phyloP scores from a whole-genome alignment of 164 flowering plant genomes.

The Amborella trichopoda region DNA sequence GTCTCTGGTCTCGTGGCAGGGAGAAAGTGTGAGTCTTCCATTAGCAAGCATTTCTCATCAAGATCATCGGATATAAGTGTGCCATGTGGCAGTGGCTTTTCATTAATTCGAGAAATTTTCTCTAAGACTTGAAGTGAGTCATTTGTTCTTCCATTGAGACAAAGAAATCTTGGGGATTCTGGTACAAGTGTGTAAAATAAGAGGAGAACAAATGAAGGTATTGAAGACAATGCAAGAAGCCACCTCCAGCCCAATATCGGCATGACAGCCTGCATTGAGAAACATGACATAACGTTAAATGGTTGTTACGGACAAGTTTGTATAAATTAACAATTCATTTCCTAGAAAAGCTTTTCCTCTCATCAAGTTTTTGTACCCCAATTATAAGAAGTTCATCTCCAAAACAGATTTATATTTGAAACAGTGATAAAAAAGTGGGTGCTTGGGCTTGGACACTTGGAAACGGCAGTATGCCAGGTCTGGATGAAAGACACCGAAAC shows the following conservation, averaged over 20 bases:
- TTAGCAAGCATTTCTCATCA: slow-evolving; percentile 13
- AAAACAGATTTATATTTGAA: too few species aligned
- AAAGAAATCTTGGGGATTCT: slow-evolving; percentile 83
- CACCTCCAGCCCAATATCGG: slow-evolving; percentile 94
- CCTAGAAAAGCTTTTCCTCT: too few species aligned
- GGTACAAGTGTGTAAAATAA: slow-evolving; percentile 48
- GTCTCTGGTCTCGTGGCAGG: slow-evolving; percentile 12
- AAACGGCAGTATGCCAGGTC: too few species aligned
- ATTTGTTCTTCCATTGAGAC: slow-evolving; percentile 46
- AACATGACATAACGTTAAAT: too few species aligned
- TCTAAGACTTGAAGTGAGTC: slow-evolving; percentile 50
- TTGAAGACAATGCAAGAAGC: slow-evolving; percentile 69
- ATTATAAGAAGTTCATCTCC: too few species aligned
- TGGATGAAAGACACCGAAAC: too few species aligned
- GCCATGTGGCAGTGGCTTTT: slow-evolving; percentile 50
- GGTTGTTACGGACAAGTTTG: too few species aligned
- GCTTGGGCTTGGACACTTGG: too few species aligned
- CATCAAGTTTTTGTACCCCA: too few species aligned
- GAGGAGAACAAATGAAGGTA: slow-evolving; percentile 63
- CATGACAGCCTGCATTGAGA: slow-evolving; percentile 83
- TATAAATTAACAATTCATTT: too few species aligned
- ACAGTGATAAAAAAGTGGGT: too few species aligned
- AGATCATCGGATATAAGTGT: slow-evolving; percentile 38
- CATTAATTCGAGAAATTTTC: slow-evolving; percentile 46
- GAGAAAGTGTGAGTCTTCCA: slow-evolving; percentile 36